Base-by-base conservation (phyloP, 768 basidiomycete genomes). In the Russula earlei region DNA sequence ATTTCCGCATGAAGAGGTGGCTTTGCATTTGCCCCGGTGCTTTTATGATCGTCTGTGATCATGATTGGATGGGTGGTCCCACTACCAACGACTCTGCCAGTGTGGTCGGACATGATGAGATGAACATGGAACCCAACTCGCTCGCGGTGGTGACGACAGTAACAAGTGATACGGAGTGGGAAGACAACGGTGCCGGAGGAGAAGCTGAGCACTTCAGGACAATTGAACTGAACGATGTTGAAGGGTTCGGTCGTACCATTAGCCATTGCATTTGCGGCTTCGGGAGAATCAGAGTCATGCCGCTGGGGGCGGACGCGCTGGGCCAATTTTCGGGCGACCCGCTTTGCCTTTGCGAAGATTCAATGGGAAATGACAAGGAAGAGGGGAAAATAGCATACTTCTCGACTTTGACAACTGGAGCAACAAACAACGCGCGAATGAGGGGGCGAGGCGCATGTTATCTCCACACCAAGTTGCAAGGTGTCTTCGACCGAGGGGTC, bases 21-120 rank as follows among this genome's bases (percentile, higher is more conserved):
- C 64, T 68, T 66, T n/a, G 64, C 52, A 40, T 61, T 67, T 54
- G 67, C 64, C 7, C 66, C 68, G 4, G 74, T 80, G 27, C 90
- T 92, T 72, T 99, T 99, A 74, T 99, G 96, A 70, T 99, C 96
- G 73, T 99, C 96, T 1, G 95, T 99, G 62, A 98, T 98, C 85
- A 98, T 94, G 63, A 99, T 93, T 4, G 95, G 91, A 29, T 84
- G 81, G 2, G 92, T 89, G 52, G 75, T 78, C 5, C 91, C 92
- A 8, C 80, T 77, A 14, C 90, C 94, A 52, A 98, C 82, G 46
- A 91, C 70, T 20, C 86, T 79, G 2, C 93, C 94, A 24, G 72
- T 74, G 63, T 83, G 74, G 63, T 96, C 90, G 67, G 83, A 79
- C 76, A 99, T 79, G 19, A 83, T 82, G 68, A 97, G 87, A 62